Evolutionary conservation across 768 basidiomycete genomes (phyloP).

Genomic region (Macrolepiota albuminosa): DNA sequence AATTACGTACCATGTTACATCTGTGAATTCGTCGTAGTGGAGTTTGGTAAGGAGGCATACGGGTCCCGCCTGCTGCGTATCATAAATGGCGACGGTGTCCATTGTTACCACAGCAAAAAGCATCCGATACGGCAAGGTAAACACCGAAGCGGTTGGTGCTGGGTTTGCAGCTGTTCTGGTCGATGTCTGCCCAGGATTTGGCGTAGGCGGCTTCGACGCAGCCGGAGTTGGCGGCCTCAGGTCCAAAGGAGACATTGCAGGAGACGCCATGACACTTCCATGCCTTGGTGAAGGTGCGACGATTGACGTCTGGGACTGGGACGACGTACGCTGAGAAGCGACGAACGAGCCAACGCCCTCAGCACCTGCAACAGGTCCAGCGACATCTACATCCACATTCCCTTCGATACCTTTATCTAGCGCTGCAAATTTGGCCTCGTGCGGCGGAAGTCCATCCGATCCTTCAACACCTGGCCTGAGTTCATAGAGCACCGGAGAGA

Average conservation of each 20-base stretch:
- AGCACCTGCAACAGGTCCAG: slow-evolving; percentile 30
- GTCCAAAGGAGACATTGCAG: slow-evolving; percentile 52
- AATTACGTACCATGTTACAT: slow-evolving; percentile 79
- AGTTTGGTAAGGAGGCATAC: slow-evolving; percentile 89
- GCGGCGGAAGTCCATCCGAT: slow-evolving; percentile 18
- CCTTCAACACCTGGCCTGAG: slow-evolving; percentile 58
- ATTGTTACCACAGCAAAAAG: slow-evolving; percentile 94
- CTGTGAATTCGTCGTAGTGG: slow-evolving; percentile 98
- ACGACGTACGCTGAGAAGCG: slow-evolving; percentile 30
- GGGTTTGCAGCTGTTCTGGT: slow-evolving; percentile 2
- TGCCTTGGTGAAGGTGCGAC: slow-evolving; percentile 45
- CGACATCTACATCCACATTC: slow-evolving; percentile 54
- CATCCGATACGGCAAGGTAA: slow-evolving; percentile 91
- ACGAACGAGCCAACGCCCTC: slow-evolving; percentile 18
- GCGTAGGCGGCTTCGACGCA: slow-evolving; percentile 50
- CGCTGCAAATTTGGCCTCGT: slow-evolving; percentile 42
- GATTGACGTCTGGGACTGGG: slow-evolving; percentile 26
- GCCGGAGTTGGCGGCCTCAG: slow-evolving; percentile 59
- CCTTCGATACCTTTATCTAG: slow-evolving; percentile 67
- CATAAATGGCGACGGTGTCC: slow-evolving; percentile 92
- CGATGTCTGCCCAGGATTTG: slow-evolving; percentile 29
- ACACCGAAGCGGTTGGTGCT: slow-evolving; percentile 54
- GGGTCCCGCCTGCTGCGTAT: slow-evolving; percentile 93
- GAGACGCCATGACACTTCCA: slow-evolving; percentile 36
- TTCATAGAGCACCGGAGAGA: slow-evolving; percentile 92